Percentiles rank a stretch among this genome's conserved stretches.
Evolutionary conservation across 495 filamentous ascomycete species (phyloP).

Genomic region (Neurospora africana): DNA sequence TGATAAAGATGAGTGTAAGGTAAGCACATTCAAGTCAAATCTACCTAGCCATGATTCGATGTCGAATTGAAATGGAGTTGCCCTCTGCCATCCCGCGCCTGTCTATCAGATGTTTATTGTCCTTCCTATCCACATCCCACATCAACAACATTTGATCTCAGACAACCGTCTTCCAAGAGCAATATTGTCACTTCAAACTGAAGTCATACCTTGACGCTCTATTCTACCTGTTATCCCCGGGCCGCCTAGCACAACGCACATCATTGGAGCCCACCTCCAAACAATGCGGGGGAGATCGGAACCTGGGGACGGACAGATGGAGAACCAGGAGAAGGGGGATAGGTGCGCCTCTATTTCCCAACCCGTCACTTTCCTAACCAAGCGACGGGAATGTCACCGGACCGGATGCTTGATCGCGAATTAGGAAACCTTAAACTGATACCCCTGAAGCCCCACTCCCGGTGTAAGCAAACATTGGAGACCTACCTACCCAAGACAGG

Average conservation of each 20-base stretch:
- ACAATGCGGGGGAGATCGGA: background rate
- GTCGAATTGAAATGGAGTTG: background rate
- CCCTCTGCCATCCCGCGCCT: background rate
- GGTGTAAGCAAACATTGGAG: background rate
- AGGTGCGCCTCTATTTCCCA: background rate
- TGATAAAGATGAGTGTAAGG: background rate
- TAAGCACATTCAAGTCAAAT: background rate
- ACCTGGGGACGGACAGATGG: background rate
- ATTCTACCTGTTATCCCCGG: background rate
- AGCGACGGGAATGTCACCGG: slow-evolving; percentile 1
- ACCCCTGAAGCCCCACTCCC: background rate
- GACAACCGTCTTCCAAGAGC: background rate
- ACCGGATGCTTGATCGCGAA: background rate
- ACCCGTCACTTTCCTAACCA: background rate
- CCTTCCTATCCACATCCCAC: background rate
- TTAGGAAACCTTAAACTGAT: background rate
- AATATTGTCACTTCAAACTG: background rate
- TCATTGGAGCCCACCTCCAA: background rate
- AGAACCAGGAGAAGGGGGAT: background rate
- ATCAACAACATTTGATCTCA: background rate
- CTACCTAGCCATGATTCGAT: background rate
- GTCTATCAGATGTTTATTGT: background rate
- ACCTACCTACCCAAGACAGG: background rate
- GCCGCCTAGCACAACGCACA: background rate
- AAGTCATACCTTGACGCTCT: background rate